A percentile compares a stretch with the other conserved stretches of the same genome.
Conservation (phyloP, 257 asterid species). For the Handroanthus guayacan region DNA sequence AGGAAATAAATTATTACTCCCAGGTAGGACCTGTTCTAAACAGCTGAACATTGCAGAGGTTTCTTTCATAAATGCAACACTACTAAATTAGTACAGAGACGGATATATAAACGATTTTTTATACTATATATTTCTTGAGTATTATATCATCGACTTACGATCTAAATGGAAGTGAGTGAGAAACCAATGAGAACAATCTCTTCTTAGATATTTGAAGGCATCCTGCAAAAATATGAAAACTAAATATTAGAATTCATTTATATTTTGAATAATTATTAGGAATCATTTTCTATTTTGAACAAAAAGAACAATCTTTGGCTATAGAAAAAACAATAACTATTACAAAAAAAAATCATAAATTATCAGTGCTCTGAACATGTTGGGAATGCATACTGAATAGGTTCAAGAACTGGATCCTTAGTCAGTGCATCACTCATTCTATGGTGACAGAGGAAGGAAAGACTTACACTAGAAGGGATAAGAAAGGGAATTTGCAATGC, state of each 20-base stretch:
- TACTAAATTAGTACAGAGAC: slow-evolving; percentile 14
- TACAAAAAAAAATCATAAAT: slow-evolving; percentile 4
- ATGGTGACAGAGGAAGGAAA: background rate
- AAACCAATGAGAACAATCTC: slow-evolving; percentile 95
- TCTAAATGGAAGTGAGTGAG: slow-evolving; percentile 95
- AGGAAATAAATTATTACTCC: slow-evolving; percentile 11
- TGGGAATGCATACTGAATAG: slow-evolving; percentile 2
- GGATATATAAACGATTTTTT: slow-evolving; percentile 6
- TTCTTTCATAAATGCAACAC: background rate
- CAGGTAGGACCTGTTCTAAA: background rate
- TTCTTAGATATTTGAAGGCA: slow-evolving; percentile 83
- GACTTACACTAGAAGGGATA: background rate
- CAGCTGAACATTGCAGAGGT: background rate
- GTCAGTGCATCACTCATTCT: slow-evolving; percentile 10
- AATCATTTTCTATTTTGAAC: background rate
- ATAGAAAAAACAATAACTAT: background rate
- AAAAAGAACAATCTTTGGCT: slow-evolving; percentile 6
- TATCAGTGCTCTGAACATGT: background rate
- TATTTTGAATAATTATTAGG: slow-evolving; percentile 21
- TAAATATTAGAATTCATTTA: slow-evolving; percentile 14
- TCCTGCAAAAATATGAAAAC: slow-evolving; percentile 66
- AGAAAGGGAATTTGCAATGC: background rate
- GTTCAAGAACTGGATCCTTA: slow-evolving; percentile 9
- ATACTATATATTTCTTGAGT: background rate
- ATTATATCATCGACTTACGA: slow-evolving; percentile 68